Base-by-base conservation (phyloP, 1,284 basidiomycete genomes). In the Coniferiporia sulphurascens region DNA sequence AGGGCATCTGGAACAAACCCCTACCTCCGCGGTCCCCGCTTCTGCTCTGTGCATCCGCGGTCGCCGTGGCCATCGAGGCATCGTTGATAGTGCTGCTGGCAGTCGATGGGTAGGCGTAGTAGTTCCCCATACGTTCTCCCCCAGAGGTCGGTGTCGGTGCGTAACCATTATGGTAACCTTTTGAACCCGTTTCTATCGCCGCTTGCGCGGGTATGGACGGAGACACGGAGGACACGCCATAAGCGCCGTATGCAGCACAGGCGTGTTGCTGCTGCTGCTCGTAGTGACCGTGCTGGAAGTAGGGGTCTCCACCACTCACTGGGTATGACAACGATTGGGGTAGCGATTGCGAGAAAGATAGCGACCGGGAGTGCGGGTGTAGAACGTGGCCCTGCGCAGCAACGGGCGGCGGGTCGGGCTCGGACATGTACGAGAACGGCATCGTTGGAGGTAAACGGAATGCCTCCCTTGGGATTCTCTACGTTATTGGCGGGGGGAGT, bases 1-100 rank as follows among this genome's bases (percentile, higher is more conserved):
- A 74, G 5, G 87, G 86, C 50, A 89, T 74, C 68, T 86, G 84
- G 62, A 89, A 79, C 53, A 86, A 68, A 7, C 67, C 68, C 13
- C 4, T 12, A 15, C 15, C 5, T 12, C 8, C 44, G 3, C 44
- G 12, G 15, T 17, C n/a, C 6, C 13, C 34, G 36, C 51, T 36
- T 12, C 34, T 43, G 17, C 34, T 35, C 10, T 35, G 12, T 17
- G 35, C 35, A 43, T 35, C 17, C 41, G 22, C 17, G 19, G 51
- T 10, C 41, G 51, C 36, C 32, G 34, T 52, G 34, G 19, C 22
- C 32, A 35, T 2, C 27, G 27, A 27, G 27, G 27, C 27, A 27
- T 27, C 27, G 27, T 27, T 27, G 27, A 27, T 27, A 5, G 2
- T 27, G 27, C 27, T 27, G 27, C 27, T 27, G 27, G 27, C 27